Evolutionary conservation across 495 filamentous ascomycete species (phyloP).

Genomic region (Tuber indicum): DNA sequence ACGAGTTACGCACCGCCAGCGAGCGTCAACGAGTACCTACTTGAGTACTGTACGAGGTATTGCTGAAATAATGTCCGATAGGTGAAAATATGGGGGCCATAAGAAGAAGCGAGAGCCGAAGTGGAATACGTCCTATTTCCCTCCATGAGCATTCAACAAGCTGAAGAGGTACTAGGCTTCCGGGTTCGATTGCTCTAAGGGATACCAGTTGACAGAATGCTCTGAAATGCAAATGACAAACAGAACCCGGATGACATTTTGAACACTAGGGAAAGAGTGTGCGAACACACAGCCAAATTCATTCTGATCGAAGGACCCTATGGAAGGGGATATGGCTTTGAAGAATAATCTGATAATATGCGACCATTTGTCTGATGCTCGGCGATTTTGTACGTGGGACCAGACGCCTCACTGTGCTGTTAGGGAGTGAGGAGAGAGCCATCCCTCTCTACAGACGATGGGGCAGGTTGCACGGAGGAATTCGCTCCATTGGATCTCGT

Average conservation of each 20-base stretch:
- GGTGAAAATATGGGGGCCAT: background rate
- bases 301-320: conserved; percentile 24
- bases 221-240: conserved; percentile 10
- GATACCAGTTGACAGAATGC: conserved; percentile 15
- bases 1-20: background rate
- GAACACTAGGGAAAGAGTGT: conserved; percentile 15
- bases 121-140: background rate
- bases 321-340: conserved; percentile 15
- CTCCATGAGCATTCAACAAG: conserved; percentile 7
- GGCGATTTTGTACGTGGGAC: conserved; percentile 16
- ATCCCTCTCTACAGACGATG: conserved; percentile 11
- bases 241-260: conserved; percentile 14
- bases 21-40: background rate
- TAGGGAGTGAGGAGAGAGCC: conserved; percentile 17
- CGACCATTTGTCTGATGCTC: conserved; percentile 22
- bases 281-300: conserved; percentile 12
- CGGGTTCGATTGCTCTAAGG: conserved; percentile 18
- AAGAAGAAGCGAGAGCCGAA: background rate
- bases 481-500: conserved; percentile 17
- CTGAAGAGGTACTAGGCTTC: conserved; percentile 18
- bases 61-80: background rate
- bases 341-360: conserved; percentile 17
- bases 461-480: conserved; percentile 7
- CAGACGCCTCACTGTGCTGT: conserved; percentile 5
- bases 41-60: background rate